Percentiles rank a stretch among this genome's conserved stretches.
Evolutionary conservation across 768 basidiomycete species (phyloP).

Genomic region (Krasilnikovozyma curviuscula): DNA sequence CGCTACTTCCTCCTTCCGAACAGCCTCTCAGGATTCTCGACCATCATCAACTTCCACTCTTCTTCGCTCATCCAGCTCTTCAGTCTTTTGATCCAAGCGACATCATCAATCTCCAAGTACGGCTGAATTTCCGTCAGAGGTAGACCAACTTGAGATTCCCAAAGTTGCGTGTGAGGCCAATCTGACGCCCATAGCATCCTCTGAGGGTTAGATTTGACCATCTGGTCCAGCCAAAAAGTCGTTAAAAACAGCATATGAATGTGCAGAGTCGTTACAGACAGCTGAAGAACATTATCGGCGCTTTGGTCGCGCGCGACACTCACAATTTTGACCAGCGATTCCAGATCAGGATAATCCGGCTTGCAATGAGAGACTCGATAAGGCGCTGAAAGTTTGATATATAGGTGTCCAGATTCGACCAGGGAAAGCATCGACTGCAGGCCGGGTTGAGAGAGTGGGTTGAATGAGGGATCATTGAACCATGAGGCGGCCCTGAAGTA

Average conservation of each 20-base stretch:
- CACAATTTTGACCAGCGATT: slow-evolving; percentile 11
- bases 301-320: too few species aligned
- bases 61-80: slow-evolving; percentile 13
- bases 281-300: too few species aligned
- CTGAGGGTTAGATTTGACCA: slow-evolving; percentile 15
- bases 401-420: slow-evolving; percentile 7
- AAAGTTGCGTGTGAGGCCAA: slow-evolving; percentile 16
- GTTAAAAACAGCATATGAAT: too few species aligned
- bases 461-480: too few species aligned
- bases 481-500: too few species aligned
- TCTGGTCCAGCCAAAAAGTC: too few species aligned
- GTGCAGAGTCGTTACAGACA: too few species aligned
- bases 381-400: slow-evolving; percentile 16
- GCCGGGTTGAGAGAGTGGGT: slow-evolving; percentile 11
- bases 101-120: slow-evolving; percentile 12
- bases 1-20: too few species aligned
- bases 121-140: slow-evolving; percentile 5
- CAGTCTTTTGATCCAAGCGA: slow-evolving; percentile 7
- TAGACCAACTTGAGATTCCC: slow-evolving; percentile 8
- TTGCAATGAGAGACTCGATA: slow-evolving; percentile 13
- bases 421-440: slow-evolving; percentile 3
- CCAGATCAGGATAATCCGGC: slow-evolving; percentile 10
- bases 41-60: slow-evolving; percentile 14
- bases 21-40: slow-evolving; percentile 7
- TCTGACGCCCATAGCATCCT: slow-evolving; percentile 14